Evolutionary conservation across 1,284 basidiomycete genomes (phyloP).

Genomic region (Vanrija pseudolonga): DNA sequence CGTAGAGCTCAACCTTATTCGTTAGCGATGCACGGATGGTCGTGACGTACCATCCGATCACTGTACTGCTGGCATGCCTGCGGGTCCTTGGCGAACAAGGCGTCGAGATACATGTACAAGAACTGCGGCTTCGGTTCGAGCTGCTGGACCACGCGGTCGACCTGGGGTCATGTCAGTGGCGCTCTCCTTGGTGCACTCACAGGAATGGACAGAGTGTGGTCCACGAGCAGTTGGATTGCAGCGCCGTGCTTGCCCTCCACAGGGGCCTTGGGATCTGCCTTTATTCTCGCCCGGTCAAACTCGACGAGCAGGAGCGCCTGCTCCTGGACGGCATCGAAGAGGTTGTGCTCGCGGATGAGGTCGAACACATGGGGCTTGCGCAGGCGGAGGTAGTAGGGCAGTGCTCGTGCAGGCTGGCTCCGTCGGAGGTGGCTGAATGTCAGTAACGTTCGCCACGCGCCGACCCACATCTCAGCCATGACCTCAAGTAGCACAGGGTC

Average conservation of each 20-base stretch:
- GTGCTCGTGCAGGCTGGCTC: constrained; percentile 86
- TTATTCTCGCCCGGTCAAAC: constrained; percentile 84
- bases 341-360: constrained; percentile 87
- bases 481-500: constrained; percentile 77
- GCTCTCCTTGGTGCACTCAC: constrained; percentile 52
- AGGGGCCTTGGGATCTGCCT: constrained; percentile 31
- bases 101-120: constrained; percentile 90
- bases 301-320: constrained; percentile 87
- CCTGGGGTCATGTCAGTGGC: constrained; percentile 52
- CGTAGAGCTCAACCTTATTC: constrained; percentile 78
- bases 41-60: constrained; percentile 65
- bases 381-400: constrained; percentile 83
- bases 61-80: constrained; percentile 75
- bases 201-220: constrained; percentile 93
- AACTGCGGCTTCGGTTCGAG: constrained; percentile 72
- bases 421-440: constrained; percentile 72
- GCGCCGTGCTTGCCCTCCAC: constrained; percentile 51
- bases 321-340: constrained; percentile 92
- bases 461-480: constrained; percentile 71
- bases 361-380: constrained; percentile 88
- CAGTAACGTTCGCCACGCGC: constrained; percentile 50
- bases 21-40: background rate
- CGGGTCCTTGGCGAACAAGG: constrained; percentile 81
- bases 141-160: constrained; percentile 81
- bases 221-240: constrained; percentile 83